Evolutionary conservation across 257 asterid species (phyloP).

Genomic region (Primulina huaijiensis): DNA sequence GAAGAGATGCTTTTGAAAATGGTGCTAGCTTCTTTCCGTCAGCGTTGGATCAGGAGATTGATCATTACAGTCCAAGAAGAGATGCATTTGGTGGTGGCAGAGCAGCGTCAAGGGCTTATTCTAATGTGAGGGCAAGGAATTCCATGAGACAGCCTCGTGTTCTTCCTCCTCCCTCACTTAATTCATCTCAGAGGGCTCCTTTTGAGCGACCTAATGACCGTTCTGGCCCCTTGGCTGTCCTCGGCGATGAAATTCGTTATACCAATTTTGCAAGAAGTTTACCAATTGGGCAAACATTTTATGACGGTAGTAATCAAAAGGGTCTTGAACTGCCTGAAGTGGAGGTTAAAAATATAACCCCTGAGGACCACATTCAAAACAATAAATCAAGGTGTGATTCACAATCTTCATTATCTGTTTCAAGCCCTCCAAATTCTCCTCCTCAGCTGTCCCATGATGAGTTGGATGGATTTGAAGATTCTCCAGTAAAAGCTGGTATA

Average conservation of each 20-base stretch:
- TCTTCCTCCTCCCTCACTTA: conserved; percentile 80
- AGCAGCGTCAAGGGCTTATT: conserved; percentile 48
- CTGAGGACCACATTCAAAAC: conserved; percentile 47
- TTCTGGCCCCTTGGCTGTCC: conserved; percentile 47
- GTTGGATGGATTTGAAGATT: conserved; percentile 80
- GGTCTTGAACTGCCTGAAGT: conserved; percentile 42
- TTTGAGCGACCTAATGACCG: conserved; percentile 42
- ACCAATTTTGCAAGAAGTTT: conserved; percentile 44
- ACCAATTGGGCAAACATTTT: conserved; percentile 39
- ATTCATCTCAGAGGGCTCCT: conserved; percentile 56
- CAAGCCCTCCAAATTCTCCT: conserved; percentile 94
- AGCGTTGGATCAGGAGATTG: conserved; percentile 50
- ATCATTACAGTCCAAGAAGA: conserved; percentile 57
- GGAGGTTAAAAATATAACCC: conserved; percentile 38
- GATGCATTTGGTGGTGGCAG: conserved; percentile 61
- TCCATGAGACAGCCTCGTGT: conserved; percentile 93
- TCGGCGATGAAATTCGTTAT: conserved; percentile 38
- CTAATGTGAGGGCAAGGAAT: conserved; percentile 80
- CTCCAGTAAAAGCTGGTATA: conserved; percentile 45
- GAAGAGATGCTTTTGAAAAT: conserved; percentile 59
- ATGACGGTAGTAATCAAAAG: conserved; percentile 52
- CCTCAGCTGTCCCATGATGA: conserved; percentile 95
- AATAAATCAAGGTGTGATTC: conserved; percentile 67
- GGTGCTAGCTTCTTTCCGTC: conserved; percentile 44
- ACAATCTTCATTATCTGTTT: conserved; percentile 91